phyloP scores from a whole-genome alignment of 495 filamentous ascomycete species.

The Xylaria grammica region DNA sequence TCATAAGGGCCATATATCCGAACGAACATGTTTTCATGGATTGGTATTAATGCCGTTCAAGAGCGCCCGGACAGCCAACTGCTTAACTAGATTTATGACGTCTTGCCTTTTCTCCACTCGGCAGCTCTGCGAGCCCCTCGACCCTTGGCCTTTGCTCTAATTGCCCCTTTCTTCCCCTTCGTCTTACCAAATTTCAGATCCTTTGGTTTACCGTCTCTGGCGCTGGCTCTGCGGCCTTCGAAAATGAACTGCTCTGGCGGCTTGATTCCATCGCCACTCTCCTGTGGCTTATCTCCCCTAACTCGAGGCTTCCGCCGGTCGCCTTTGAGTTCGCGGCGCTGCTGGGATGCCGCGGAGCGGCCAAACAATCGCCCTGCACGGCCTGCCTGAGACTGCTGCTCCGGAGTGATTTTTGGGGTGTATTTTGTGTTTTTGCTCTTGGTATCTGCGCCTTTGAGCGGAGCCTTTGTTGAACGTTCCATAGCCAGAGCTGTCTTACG shows the following conservation, averaged over 20 bases:
- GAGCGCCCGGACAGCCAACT: not conserved
- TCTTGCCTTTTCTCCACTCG: slow-evolving; percentile 63
- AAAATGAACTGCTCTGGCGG: slow-evolving; percentile 77
- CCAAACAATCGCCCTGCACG: slow-evolving; percentile 85
- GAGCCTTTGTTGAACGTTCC: slow-evolving; percentile 38
- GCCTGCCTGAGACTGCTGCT: slow-evolving; percentile 74
- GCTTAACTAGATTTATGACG: slow-evolving; percentile 4
- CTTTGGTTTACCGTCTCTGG: slow-evolving; percentile 62
- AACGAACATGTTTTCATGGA: slow-evolving; percentile 1
- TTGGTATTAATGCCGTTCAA: slow-evolving; percentile 9
- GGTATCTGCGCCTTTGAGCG: slow-evolving; percentile 27
- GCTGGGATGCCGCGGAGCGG: slow-evolving; percentile 70
- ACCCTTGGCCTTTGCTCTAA: slow-evolving; percentile 53
- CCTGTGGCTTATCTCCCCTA: not conserved
- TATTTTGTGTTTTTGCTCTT: slow-evolving; percentile 52
- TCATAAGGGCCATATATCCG: too few relatives aligned
- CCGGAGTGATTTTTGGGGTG: slow-evolving; percentile 66
- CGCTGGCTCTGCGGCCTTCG: slow-evolving; percentile 84
- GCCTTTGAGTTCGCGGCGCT: slow-evolving; percentile 48
- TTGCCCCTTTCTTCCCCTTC: slow-evolving; percentile 61
- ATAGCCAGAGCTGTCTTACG: slow-evolving; percentile 67
- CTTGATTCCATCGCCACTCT: slow-evolving; percentile 48
- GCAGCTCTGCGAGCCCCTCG: slow-evolving; percentile 64
- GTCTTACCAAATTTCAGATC: slow-evolving; percentile 65
- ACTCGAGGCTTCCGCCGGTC: slow-evolving; percentile 40